A percentile compares a stretch with the other conserved stretches of the same genome.
phyloP scores from a whole-genome alignment of 768 basidiomycete species.

The Lyophyllum shimeji region DNA sequence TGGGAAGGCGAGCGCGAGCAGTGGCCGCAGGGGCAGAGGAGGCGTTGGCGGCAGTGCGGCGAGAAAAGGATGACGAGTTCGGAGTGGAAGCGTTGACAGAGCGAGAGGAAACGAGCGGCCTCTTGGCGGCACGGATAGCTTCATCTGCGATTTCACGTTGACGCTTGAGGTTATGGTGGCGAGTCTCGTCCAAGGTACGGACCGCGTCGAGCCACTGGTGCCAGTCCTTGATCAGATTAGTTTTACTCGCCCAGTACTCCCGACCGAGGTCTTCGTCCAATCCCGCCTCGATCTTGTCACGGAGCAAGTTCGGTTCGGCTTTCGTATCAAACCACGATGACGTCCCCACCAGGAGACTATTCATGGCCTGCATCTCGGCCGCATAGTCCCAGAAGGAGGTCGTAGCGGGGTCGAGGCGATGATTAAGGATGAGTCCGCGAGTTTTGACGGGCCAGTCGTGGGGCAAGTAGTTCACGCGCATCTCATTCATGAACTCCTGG shows the following conservation, averaged over 20 bases:
- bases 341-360: slow-evolving; percentile 13
- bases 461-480: slow-evolving; percentile 12
- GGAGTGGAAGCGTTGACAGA: slow-evolving; percentile 25
- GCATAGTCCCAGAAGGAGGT: slow-evolving; percentile 18
- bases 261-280: slow-evolving; percentile 12
- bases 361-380: slow-evolving; percentile 7
- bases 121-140: not conserved
- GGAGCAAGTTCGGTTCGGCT: slow-evolving; percentile 1
- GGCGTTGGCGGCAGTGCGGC: too few relatives aligned
- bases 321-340: slow-evolving; percentile 8
- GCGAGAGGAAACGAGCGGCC: not conserved
- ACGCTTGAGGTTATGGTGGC: not conserved
- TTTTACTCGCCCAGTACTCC: slow-evolving; percentile 4
- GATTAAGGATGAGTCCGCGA: not conserved
- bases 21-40: not conserved
- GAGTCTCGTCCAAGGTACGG: not conserved
- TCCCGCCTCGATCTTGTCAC: slow-evolving; percentile 17
- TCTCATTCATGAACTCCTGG: slow-evolving; percentile 11
- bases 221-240: not conserved
- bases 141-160: not conserved
- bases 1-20: too few relatives aligned
- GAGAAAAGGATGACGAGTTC: too few relatives aligned
- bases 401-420: not conserved
- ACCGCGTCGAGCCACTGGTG: not conserved
- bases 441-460: slow-evolving; percentile 17